These are phyloP conservation scores for Ilex asprella DNA, from an alignment of 257 asterid species.

Conservation along the genomic window DNA sequence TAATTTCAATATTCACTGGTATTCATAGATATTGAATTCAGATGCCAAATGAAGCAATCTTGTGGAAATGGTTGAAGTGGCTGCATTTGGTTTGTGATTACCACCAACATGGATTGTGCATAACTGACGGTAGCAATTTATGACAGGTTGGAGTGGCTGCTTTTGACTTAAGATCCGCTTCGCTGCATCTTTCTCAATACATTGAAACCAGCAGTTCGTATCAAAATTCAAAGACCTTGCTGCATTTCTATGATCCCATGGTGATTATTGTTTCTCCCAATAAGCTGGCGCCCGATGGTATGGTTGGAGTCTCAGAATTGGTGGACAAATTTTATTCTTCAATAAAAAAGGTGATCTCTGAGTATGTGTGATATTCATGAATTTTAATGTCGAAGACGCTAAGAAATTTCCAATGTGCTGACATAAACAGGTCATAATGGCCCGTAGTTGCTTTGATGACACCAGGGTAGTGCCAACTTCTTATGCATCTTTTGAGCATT, in stretches of 20 bases:
- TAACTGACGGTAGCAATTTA: slow-evolving; percentile 7
- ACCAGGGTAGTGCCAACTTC: slow-evolving; percentile 59
- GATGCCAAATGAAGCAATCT: too few relatives aligned
- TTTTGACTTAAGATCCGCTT: slow-evolving; percentile 87
- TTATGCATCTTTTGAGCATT: slow-evolving; percentile 12
- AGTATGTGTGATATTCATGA: neutral
- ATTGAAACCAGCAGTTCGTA: slow-evolving; percentile 94
- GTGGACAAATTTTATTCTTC: slow-evolving; percentile 66
- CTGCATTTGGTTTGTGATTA: slow-evolving; percentile 8
- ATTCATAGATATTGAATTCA: too few relatives aligned
- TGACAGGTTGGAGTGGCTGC: slow-evolving; percentile 97
- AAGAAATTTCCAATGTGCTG: slow-evolving; percentile 18
- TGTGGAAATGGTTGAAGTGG: neutral
- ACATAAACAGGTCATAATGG: slow-evolving; percentile 54
- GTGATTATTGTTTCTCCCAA: slow-evolving; percentile 76
- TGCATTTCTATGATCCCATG: slow-evolving; percentile 85
- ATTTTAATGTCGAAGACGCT: slow-evolving; percentile 16
- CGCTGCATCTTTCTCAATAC: slow-evolving; percentile 90
- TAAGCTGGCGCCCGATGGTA: slow-evolving; percentile 81
- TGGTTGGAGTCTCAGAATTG: slow-evolving; percentile 93
- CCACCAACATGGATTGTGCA: neutral
- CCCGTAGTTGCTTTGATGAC: slow-evolving; percentile 93
- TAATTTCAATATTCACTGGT: too few relatives aligned
- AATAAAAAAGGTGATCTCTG: slow-evolving; percentile 51
- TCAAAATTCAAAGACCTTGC: slow-evolving; percentile 87